phyloP scores from a whole-genome alignment of 306 rosid species.

The Castanospermum australe region DNA sequence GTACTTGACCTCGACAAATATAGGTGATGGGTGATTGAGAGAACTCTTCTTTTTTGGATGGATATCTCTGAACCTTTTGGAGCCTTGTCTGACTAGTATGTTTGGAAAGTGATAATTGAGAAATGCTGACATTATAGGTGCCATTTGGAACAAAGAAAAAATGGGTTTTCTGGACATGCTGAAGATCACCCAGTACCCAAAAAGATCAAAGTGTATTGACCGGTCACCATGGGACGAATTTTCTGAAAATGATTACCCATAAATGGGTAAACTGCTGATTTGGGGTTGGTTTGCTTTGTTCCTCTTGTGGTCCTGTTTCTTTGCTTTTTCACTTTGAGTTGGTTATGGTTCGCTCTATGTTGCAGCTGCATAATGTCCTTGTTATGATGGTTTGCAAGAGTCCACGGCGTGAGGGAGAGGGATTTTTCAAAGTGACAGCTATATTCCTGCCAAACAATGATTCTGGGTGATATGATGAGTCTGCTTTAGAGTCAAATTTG shows the following conservation, averaged over 20 bases:
- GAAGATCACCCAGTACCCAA: constrained; percentile 17
- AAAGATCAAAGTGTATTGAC: constrained; percentile 27
- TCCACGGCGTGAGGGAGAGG: constrained; percentile 22
- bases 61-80: constrained; percentile 1
- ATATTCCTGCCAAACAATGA: constrained; percentile 34
- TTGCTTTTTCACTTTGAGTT: constrained; percentile 35
- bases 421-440: constrained; percentile 42
- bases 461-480: constrained; percentile 37
- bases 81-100: constrained; percentile 22
- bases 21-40: neutral
- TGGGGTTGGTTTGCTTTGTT: constrained; percentile 33
- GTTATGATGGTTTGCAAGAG: constrained; percentile 40
- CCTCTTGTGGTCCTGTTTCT: constrained; percentile 41
- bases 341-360: constrained; percentile 37
- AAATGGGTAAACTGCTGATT: constrained; percentile 27
- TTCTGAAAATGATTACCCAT: constrained; percentile 32
- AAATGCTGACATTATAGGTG: constrained; percentile 20
- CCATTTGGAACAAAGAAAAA: constrained; percentile 23
- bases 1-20: constrained; percentile 18
- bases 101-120: constrained; percentile 38
- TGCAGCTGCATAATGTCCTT: constrained; percentile 37
- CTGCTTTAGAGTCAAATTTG: constrained; percentile 35
- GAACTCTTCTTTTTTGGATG: neutral
- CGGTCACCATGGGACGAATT: neutral
- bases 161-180: constrained; percentile 16